These are phyloP conservation scores for Trichosporon asahii DNA, from an alignment of 1,284 basidiomycete genomes.

Conservation along the genomic window DNA sequence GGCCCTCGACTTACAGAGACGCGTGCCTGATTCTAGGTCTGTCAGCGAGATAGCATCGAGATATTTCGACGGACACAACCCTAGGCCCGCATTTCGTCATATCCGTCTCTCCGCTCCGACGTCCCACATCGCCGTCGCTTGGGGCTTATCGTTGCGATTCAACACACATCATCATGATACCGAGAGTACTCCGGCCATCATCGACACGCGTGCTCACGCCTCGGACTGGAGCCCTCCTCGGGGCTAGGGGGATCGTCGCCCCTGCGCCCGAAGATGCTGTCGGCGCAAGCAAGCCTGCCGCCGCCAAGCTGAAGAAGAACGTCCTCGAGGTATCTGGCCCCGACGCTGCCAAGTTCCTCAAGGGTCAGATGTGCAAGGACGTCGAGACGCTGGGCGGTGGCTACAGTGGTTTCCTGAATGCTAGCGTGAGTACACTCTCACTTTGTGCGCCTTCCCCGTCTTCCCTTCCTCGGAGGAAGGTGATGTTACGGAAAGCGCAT, in stretches of 20 bases:
- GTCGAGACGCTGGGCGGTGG: constrained; percentile 57
- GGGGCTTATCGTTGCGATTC: background rate
- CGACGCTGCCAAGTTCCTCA: constrained; percentile 79
- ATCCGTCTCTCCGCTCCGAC: background rate
- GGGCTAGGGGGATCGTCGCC: background rate
- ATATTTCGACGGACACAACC: background rate
- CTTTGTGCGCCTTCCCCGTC: background rate
- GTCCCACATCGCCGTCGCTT: background rate
- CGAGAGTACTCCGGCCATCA: background rate
- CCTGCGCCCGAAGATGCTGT: background rate
- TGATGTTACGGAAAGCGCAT: too few species aligned
- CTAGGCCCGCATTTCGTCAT: background rate
- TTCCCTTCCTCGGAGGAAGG: background rate
- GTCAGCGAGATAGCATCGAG: constrained; percentile 1
- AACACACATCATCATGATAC: background rate
- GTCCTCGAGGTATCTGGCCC: constrained; percentile 74
- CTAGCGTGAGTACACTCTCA: constrained; percentile 62
- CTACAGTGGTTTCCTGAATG: constrained; percentile 79
- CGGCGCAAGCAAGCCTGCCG: constrained; percentile 56
- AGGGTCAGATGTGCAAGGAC: constrained; percentile 73
- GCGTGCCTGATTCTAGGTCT: background rate
- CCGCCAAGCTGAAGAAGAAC: constrained; percentile 56
- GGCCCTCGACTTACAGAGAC: too few species aligned
- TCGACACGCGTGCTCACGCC: background rate
- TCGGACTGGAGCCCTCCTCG: background rate